Conservation (phyloP, 164 flowering plant genomes). For the Tetracentron sinense region DNA sequence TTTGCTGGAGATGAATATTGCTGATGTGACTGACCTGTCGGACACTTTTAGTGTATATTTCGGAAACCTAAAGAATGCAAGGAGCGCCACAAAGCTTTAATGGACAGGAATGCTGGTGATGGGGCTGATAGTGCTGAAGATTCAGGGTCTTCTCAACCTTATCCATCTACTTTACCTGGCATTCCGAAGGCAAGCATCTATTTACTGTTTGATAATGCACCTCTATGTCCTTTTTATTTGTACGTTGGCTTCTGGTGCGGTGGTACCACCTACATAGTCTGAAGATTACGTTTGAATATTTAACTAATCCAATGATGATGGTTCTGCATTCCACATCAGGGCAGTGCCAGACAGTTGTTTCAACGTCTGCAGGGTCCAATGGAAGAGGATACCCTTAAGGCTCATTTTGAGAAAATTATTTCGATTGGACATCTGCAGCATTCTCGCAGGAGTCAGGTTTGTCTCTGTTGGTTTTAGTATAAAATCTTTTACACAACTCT, state of each 20-base stretch:
- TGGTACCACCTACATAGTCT: not conserved
- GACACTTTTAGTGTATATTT: constrained; percentile 56
- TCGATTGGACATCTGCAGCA: constrained; percentile 49
- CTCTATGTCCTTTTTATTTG: not conserved
- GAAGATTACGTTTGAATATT: not conserved
- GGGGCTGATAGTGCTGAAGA: constrained; percentile 98
- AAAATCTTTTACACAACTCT: too few species aligned
- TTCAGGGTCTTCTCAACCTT: constrained; percentile 93
- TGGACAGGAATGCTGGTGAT: constrained; percentile 82
- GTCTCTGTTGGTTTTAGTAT: constrained; percentile 10
- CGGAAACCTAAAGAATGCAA: constrained; percentile 91
- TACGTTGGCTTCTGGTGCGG: not conserved
- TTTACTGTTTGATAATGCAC: constrained; percentile 2
- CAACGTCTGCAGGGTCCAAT: constrained; percentile 79
- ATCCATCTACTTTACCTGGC: constrained; percentile 89
- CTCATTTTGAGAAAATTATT: constrained; percentile 77
- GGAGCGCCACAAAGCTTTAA: constrained; percentile 75
- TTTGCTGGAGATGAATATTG: not conserved
- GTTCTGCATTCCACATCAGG: constrained; percentile 43
- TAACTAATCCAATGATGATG: not conserved
- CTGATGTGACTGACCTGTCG: constrained; percentile 7
- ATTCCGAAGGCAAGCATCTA: constrained; percentile 73
- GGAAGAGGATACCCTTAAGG: constrained; percentile 64
- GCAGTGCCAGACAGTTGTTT: constrained; percentile 91
- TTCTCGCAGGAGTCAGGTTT: constrained; percentile 49